Evolutionary conservation across 352 stramenopile species (phyloP), one percentile per base, ranked within the genome.

Genomic region (Phytophthora chlamydospora): DNA sequence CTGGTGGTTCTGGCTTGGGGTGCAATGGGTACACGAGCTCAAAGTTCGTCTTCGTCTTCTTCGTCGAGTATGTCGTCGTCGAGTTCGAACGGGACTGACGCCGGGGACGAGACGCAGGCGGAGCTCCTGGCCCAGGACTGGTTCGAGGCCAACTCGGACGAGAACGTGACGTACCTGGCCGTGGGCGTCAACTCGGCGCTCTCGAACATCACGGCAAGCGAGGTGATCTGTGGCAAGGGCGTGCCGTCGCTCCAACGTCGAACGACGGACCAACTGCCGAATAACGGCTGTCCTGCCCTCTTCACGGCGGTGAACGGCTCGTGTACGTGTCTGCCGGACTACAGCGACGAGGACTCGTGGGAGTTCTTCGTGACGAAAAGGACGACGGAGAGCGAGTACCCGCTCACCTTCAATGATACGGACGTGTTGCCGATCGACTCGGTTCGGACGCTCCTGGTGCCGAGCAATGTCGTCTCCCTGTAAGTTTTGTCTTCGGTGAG

Each of bases 311-410:
- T 72, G n/a, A 79, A 76, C 31, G 73, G 66, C 2, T 81, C 71
- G 17, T 85, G 76, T 39, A 83, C 76, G 19, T 85, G 76, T 50
- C 48, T 85, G 21, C 36, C 46, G 7, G 58, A 58, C 6, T 80
- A 71, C 62, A 49, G 29, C 9, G 40, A 43, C 3, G 35, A 47
- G 1, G 54, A 71, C 1, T 41, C 52, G 1, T 80, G 72, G 69
- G 41, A 69, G 53, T 80, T 80, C 32, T 68, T 68, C 19, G 52
- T 79, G 24, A 70, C 54, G 2, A 51, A 36, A 33, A 59, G 36
- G 14, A 64, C 24, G 0, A 39, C 13, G 9, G 46, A 73, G 6
- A 57, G 19, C 2, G 36, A 43, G 10, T 55, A 44, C 32, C 52
- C 63, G 19, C 38, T 60, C 19, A 54, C 47, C 3, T 14, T 70